Percentiles rank a stretch among this genome's conserved stretches.
Evolutionary conservation across 257 asterid species (phyloP).

Genomic region (Nicotiana undulata): DNA sequence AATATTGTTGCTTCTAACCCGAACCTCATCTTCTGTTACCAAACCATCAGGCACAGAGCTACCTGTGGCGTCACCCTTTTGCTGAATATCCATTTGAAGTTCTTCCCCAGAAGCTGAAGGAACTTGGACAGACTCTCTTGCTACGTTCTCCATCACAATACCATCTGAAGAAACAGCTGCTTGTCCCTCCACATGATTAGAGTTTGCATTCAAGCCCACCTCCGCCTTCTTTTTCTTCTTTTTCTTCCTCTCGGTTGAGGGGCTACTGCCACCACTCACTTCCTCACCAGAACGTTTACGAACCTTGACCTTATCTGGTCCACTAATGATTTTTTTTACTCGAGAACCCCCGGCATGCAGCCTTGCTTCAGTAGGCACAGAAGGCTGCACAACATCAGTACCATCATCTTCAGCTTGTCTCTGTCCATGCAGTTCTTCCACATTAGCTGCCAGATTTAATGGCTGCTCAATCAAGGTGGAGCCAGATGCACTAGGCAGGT

Average conservation of each 20-base stretch:
- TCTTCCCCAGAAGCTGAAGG: constrained; percentile 12
- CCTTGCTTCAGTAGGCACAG: constrained; percentile 9
- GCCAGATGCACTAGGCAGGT: constrained; percentile 18
- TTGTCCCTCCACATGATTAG: constrained; percentile 23
- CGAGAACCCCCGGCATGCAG: constrained; percentile 25
- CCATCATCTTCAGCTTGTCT: constrained; percentile 12
- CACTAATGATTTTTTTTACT: constrained; percentile 25
- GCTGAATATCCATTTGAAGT: constrained; percentile 19
- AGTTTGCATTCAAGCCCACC: constrained; percentile 11
- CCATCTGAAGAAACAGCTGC: constrained; percentile 20
- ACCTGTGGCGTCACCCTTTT: constrained; percentile 5
- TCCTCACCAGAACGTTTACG: constrained; percentile 47
- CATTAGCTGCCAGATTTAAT: constrained; percentile 21
- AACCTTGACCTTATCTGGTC: constrained; percentile 41
- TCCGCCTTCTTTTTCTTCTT: constrained; percentile 56
- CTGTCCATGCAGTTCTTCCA: constrained; percentile 8
- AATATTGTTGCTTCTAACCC: constrained; percentile 11
- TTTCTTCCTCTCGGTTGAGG: constrained; percentile 31
- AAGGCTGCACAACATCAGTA: constrained; percentile 7
- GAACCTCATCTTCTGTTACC: constrained; percentile 23
- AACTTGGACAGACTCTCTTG: constrained; percentile 18
- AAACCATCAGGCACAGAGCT: constrained; percentile 15
- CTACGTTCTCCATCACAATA: constrained; percentile 17
- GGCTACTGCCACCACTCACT: constrained; percentile 29
- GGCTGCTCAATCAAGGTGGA: constrained; percentile 35